Evolutionary conservation across 345 rosid species (phyloP).

Genomic region (Citrus sp.): DNA sequence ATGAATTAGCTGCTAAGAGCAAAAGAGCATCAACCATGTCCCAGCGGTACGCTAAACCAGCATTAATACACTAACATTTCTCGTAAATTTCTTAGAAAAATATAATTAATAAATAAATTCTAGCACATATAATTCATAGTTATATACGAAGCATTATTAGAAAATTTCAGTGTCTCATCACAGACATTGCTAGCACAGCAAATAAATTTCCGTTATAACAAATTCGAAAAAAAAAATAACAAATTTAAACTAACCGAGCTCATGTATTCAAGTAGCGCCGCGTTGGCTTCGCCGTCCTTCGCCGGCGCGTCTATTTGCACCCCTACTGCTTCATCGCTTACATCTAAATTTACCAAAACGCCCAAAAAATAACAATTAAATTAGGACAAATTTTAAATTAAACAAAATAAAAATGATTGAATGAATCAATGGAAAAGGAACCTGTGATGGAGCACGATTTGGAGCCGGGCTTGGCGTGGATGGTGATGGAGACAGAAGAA

Average conservation of each 20-base stretch:
- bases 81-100: too few relatives aligned
- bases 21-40: background rate
- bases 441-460: slow-evolving; percentile 88
- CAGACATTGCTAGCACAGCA: background rate
- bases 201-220: background rate
- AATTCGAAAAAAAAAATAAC: background rate
- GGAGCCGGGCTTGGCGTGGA: slow-evolving; percentile 96
- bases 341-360: slow-evolving; percentile 37
- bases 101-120: background rate
- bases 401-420: background rate
- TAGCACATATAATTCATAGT: background rate
- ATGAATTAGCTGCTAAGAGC: background rate
- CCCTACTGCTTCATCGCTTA: slow-evolving; percentile 75
- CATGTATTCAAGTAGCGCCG: slow-evolving; percentile 81
- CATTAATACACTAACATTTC: background rate
- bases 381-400: background rate
- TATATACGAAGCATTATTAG: background rate
- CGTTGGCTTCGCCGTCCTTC: slow-evolving; percentile 94
- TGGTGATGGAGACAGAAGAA: slow-evolving; percentile 81
- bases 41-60: background rate
- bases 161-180: background rate
- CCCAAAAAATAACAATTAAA: background rate
- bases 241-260: slow-evolving; percentile 55
- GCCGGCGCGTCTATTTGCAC: slow-evolving; percentile 92
- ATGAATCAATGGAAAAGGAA: slow-evolving; percentile 2